These are phyloP conservation scores for Amphichorda felina DNA, from an alignment of 2,329 filamentous ascomycete species.

Conservation along the genomic window DNA sequence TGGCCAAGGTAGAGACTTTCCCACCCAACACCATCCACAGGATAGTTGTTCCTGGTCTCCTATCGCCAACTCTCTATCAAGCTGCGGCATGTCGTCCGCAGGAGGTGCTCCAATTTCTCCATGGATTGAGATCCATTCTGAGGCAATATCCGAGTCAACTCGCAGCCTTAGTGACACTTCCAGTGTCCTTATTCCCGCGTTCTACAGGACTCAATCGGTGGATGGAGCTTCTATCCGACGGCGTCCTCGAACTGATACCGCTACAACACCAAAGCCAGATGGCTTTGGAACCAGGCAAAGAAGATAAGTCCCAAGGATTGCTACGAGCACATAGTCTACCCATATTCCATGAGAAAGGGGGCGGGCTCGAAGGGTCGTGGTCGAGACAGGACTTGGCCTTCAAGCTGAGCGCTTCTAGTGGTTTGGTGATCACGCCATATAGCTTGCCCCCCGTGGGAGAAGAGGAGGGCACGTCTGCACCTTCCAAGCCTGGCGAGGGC, in stretches of 20 bases:
- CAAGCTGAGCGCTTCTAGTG: constrained; percentile 66
- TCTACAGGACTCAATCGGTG: constrained; percentile 66
- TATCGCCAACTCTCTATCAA: constrained; percentile 79
- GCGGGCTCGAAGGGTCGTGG: constrained; percentile 55
- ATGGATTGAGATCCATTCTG: constrained; percentile 64
- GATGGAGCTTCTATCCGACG: constrained; percentile 77
- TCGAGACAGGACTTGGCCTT: constrained; percentile 83
- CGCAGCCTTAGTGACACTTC: constrained; percentile 65
- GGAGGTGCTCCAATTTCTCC: constrained; percentile 69
- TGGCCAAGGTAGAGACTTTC: constrained; percentile 41
- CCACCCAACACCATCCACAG: constrained; percentile 59
- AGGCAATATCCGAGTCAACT: constrained; percentile 53
- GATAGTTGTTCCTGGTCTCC: constrained; percentile 70
- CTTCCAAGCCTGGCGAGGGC: constrained; percentile 35
- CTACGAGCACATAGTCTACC: constrained; percentile 74
- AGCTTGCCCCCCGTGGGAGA: constrained; percentile 79
- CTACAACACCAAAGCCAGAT: constrained; percentile 43
- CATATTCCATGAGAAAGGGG: constrained; percentile 78
- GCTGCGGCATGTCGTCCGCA: constrained; percentile 57
- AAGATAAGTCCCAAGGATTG: constrained; percentile 70
- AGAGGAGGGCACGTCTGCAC: constrained; percentile 33
- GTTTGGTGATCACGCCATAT: constrained; percentile 78
- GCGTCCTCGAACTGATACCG: constrained; percentile 73
- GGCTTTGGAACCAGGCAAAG: constrained; percentile 44
- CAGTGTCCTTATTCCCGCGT: constrained; percentile 69